Conservation (phyloP, 2,329 filamentous ascomycete species). For the Myriosclerotinia curreyana region DNA sequence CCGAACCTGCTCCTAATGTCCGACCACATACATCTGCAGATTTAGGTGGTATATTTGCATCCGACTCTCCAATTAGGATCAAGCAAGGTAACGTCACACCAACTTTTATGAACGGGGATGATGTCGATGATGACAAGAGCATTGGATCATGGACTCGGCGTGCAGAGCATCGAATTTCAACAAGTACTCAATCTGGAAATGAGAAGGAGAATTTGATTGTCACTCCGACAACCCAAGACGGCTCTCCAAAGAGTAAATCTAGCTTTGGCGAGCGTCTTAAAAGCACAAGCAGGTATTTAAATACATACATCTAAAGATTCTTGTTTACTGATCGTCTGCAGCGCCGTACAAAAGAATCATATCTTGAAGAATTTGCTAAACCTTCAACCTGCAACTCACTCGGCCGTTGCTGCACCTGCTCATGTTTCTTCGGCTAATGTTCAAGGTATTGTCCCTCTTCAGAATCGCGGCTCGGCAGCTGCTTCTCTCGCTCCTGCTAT, state of each 20-base stretch:
- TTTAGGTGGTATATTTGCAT: slow-evolving; percentile 9
- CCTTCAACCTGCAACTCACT: slow-evolving; percentile 24
- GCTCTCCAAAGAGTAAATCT: slow-evolving; percentile 24
- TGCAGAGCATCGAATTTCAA: slow-evolving; percentile 3
- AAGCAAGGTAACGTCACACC: neutral
- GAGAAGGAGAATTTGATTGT: slow-evolving; percentile 18
- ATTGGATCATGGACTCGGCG: slow-evolving; percentile 5
- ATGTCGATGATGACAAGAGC: slow-evolving; percentile 9
- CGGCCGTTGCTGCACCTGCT: slow-evolving; percentile 32
- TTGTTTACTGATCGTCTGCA: slow-evolving; percentile 24
- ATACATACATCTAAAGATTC: neutral
- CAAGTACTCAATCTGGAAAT: slow-evolving; percentile 6
- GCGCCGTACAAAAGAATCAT: slow-evolving; percentile 33
- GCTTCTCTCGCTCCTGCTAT: slow-evolving; percentile 37
- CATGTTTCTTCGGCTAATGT: slow-evolving; percentile 37
- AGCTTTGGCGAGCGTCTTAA: slow-evolving; percentile 33
- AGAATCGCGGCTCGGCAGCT: slow-evolving; percentile 38
- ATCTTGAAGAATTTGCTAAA: slow-evolving; percentile 40
- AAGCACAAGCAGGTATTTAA: slow-evolving; percentile 32
- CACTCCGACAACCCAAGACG: slow-evolving; percentile 24
- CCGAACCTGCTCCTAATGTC: neutral
- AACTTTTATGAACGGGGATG: slow-evolving; percentile 4
- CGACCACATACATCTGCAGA: slow-evolving; percentile 4
- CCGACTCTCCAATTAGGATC: neutral
- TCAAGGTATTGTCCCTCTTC: slow-evolving; percentile 37